Evolutionary conservation across 345 rosid genomes (phyloP).

Genomic region (Eucalyptus pauciflora): DNA sequence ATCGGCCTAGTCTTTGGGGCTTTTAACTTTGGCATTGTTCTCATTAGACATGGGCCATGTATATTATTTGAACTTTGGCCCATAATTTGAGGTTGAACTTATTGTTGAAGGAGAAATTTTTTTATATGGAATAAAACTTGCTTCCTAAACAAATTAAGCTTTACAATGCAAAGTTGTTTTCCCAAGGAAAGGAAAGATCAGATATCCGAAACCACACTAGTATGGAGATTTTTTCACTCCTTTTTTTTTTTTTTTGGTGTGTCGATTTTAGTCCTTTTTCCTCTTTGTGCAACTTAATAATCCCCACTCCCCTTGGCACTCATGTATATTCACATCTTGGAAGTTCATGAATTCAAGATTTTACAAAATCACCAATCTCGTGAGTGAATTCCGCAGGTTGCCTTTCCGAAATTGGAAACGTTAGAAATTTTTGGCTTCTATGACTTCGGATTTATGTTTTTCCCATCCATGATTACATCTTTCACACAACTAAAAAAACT

Average conservation of each 20-base stretch:
- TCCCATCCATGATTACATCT: too few relatives aligned
- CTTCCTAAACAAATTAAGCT: not conserved
- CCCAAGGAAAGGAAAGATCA: accelerated
- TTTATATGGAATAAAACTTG: too few relatives aligned
- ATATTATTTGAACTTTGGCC: accelerated
- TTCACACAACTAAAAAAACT: accelerated
- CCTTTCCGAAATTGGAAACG: too few relatives aligned
- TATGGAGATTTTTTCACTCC: not conserved
- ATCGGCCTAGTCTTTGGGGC: too few relatives aligned
- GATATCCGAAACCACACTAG: not conserved
- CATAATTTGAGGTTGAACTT: not conserved
- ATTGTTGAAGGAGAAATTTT: not conserved
- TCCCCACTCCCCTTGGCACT: not conserved
- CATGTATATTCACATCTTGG: too few relatives aligned
- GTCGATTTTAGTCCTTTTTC: accelerated
- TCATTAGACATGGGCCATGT: not conserved
- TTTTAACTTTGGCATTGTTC: not conserved
- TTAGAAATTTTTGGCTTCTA: accelerated
- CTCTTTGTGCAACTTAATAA: not conserved
- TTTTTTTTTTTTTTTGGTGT: too few relatives aligned
- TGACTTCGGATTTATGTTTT: accelerated
- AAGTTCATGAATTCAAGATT: not conserved
- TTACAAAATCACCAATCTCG: accelerated
- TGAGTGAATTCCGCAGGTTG: not conserved
- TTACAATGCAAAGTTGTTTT: not conserved